phyloP scores from a whole-genome alignment of 495 filamentous ascomycete species.

The Aspergillus leporis region DNA sequence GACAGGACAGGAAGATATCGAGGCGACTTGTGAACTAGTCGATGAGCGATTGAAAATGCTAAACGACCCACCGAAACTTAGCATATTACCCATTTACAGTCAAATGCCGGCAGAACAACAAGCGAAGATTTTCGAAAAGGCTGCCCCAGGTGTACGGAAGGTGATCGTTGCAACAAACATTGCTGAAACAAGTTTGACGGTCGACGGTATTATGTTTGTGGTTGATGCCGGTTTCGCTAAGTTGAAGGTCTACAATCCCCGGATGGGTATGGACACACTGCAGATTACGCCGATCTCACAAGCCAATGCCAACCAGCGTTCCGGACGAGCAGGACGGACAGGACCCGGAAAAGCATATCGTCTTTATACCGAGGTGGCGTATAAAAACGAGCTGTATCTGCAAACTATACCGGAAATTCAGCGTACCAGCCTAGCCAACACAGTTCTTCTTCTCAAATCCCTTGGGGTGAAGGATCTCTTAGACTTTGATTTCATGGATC shows the following conservation, averaged over 20 bases:
- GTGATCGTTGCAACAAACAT: slow-evolving; percentile 99
- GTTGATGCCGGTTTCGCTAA: slow-evolving; percentile 96
- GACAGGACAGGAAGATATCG: slow-evolving; percentile 99
- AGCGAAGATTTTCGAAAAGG: slow-evolving; percentile 94
- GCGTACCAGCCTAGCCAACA: slow-evolving; percentile 92
- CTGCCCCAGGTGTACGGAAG: slow-evolving; percentile 87
- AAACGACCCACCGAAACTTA: slow-evolving; percentile 92
- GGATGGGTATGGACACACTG: slow-evolving; percentile 99
- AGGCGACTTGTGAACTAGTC: slow-evolving; percentile 90
- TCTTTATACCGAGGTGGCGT: slow-evolving; percentile 91
- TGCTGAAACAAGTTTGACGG: slow-evolving; percentile 95
- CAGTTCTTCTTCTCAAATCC: slow-evolving; percentile 90
- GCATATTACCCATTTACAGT: slow-evolving; percentile 96
- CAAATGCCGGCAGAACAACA: slow-evolving; percentile 99
- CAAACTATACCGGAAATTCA: slow-evolving; percentile 99
- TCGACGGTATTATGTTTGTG: slow-evolving; percentile 99
- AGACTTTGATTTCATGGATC: slow-evolving; percentile 99
- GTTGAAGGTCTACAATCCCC: slow-evolving; percentile 96
- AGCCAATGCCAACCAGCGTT: slow-evolving; percentile 90
- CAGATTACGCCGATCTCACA: slow-evolving; percentile 98
- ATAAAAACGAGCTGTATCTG: slow-evolving; percentile 95
- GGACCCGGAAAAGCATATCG: slow-evolving; percentile 95
- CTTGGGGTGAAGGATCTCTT: slow-evolving; percentile 91
- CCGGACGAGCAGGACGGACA: slow-evolving; percentile 91
- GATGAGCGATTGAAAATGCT: slow-evolving; percentile 86